Conservation (phyloP, 2,329 filamentous ascomycete species). For the Daldinia sp. region DNA sequence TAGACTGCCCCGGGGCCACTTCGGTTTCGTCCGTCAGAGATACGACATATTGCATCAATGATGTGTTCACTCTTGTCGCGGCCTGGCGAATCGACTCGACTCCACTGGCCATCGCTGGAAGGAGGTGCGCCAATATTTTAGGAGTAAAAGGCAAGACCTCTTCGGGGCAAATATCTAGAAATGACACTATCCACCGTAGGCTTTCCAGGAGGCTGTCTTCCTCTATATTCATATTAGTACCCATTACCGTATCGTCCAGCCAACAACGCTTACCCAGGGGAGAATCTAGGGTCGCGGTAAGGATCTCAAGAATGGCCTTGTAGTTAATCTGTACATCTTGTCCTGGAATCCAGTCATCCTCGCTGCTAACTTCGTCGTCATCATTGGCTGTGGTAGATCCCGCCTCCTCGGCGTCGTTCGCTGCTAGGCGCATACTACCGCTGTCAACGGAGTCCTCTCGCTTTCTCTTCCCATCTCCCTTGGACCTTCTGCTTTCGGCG, state of each 20-base stretch:
- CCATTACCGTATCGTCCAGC: conserved; percentile 1
- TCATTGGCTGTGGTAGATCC: conserved; percentile 63
- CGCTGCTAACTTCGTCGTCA: conserved; percentile 68
- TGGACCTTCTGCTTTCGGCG: conserved; percentile 80
- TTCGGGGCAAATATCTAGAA: conserved; percentile 96
- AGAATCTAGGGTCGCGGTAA: conserved; percentile 88
- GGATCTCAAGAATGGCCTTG: conserved; percentile 87
- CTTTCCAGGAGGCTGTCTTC: conserved; percentile 93
- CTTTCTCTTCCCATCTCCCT: conserved; percentile 72
- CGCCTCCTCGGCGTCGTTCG: conserved; percentile 68
- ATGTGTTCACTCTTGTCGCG: conserved; percentile 87
- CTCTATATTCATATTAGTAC: conserved; percentile 60
- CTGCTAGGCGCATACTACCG: conserved; percentile 64
- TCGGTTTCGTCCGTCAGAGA: conserved; percentile 79
- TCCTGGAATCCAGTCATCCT: conserved; percentile 96
- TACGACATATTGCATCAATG: conserved; percentile 93
- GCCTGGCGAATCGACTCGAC: conserved; percentile 89
- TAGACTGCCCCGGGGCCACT: conserved; percentile 46
- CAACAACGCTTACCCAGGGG: conserved; percentile 67
- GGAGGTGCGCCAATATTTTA: conserved; percentile 86
- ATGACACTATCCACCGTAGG: conserved; percentile 92
- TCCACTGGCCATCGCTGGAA: conserved; percentile 92
- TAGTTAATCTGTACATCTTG: conserved; percentile 97
- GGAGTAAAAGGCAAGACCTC: conserved; percentile 96
- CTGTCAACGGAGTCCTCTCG: conserved; percentile 74